Evolutionary conservation across 768 basidiomycete genomes (phyloP), one percentile per base, ranked within the genome.

Genomic region (Kwoniella pini): DNA sequence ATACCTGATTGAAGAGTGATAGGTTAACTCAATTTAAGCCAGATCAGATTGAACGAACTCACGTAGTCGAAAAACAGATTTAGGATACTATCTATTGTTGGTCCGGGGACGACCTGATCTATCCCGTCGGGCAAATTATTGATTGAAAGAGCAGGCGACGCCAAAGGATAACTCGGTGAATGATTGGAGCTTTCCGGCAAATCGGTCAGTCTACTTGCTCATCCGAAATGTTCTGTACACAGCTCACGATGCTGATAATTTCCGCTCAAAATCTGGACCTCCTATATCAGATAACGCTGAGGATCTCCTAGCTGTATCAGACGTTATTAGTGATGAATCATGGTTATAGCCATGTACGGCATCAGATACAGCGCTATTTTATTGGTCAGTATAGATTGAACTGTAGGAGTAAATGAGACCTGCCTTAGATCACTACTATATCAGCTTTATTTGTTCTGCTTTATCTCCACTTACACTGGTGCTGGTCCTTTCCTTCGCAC

Each of bases 1-100:
- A 92, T 48, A 95, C 91, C 71, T 73, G 51, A 15, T 36, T 15
- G 33, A 36, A 36, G 33, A 7, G 7, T 15, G 15, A 7, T 7
- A 15, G 33, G 33, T 10, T 0, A 19, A 30, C 22, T 40, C 45
- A 49, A 48, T 28, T 17, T 13, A 24, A 36, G 17, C 24, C 40
- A 38, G 21, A 22, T 9, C 39, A 52, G 7, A 39, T 19, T 28
- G 7, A 10, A 11, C 15, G 1, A 24, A 67, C 71, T 52, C 39
- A 74, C 72, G 52, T 68, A 72, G 54, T 71, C 65, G 58, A 74
- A 74, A 53, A 71, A 74, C 2, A 70, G 45, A 10, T 48, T 54
- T 45, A 74, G 63, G 40, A 74, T 64, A 31, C 54, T 67, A 27
- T 68, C 61, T 19, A 71, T 69, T 4, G 64, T 62, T 13, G 46